Conservation (phyloP, 805 yeast species). For the Jamesozyma lodderae region DNA sequence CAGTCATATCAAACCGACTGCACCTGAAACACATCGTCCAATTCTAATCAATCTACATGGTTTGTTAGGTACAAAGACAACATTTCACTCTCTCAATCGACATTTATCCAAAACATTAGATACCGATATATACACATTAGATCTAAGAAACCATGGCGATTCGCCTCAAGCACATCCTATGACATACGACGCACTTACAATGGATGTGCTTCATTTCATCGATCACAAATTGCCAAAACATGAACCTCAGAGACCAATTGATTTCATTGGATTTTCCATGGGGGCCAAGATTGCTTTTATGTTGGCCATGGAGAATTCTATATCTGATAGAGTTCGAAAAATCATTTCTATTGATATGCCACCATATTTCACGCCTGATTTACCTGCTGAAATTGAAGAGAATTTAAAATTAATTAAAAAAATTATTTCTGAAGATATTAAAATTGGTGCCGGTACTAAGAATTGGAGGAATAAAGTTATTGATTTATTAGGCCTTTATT, state of each 20-base stretch:
- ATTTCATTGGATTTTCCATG: constrained; percentile 47
- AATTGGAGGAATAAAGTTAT: constrained; percentile 18
- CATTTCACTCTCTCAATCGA: constrained; percentile 35
- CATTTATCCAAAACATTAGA: constrained; percentile 27
- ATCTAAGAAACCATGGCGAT: constrained; percentile 49
- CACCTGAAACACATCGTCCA: constrained; percentile 19
- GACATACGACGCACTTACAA: constrained; percentile 36
- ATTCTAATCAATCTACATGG: constrained; percentile 44
- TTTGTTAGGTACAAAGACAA: constrained; percentile 41
- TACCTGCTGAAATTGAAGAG: constrained; percentile 16
- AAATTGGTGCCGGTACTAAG: constrained; percentile 15
- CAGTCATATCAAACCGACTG: constrained; percentile 10
- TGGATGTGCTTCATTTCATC: constrained; percentile 35
- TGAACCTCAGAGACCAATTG: constrained; percentile 20
- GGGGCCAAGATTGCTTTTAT: constrained; percentile 52
- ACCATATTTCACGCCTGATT: constrained; percentile 19
- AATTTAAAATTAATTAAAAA: constrained; percentile 18
- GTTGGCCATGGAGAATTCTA: constrained; percentile 27
- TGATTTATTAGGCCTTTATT: constrained; percentile 20
- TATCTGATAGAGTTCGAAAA: constrained; percentile 26
- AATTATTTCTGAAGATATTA: constrained; percentile 14
- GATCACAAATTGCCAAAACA: constrained; percentile 13
- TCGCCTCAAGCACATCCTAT: constrained; percentile 38
- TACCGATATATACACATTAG: constrained; percentile 36
- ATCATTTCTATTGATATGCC: constrained; percentile 37